Evolutionary conservation across 331 rosid species (phyloP).

Genomic region (Cydonia oblonga): DNA sequence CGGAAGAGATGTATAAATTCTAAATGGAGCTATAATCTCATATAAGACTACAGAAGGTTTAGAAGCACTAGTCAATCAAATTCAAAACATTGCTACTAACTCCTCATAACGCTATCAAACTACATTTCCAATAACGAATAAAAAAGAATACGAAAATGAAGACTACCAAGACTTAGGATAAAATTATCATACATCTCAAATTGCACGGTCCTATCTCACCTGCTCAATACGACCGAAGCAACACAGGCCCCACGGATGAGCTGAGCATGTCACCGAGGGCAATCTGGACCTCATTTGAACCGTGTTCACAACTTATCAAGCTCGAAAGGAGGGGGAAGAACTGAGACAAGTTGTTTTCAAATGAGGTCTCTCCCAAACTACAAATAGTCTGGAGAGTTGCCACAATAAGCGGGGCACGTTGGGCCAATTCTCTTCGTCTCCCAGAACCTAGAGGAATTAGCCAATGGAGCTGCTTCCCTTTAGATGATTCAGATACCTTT

Average conservation of each 20-base stretch:
- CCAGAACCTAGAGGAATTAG: slow-evolving; percentile 80
- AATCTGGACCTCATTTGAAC: slow-evolving; percentile 74
- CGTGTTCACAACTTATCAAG: slow-evolving; percentile 90
- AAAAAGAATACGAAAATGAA: slow-evolving; percentile 11
- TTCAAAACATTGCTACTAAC: slow-evolving; percentile 33
- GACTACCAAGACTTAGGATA: slow-evolving; percentile 24
- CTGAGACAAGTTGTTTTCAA: slow-evolving; percentile 54
- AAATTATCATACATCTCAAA: slow-evolving; percentile 48
- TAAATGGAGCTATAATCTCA: slow-evolving; percentile 28
- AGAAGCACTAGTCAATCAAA: slow-evolving; percentile 26
- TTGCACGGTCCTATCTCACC: slow-evolving; percentile 30
- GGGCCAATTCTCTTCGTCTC: slow-evolving; percentile 75
- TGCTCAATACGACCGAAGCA: slow-evolving; percentile 64
- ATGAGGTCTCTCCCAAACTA: slow-evolving; percentile 61
- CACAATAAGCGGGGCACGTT: slow-evolving; percentile 82
- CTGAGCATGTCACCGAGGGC: slow-evolving; percentile 89
- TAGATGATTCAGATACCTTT: slow-evolving; percentile 40
- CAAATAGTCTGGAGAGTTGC: slow-evolving; percentile 82
- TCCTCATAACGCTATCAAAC: slow-evolving; percentile 35
- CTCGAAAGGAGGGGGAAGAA: slow-evolving; percentile 77
- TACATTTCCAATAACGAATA: slow-evolving; percentile 32
- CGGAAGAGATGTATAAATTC: slow-evolving; percentile 20
- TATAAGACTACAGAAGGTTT: slow-evolving; percentile 20
- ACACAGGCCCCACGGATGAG: slow-evolving; percentile 76
- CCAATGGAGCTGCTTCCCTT: slow-evolving; percentile 41